phyloP scores from a whole-genome alignment of 345 rosid genomes.

The Raphanus sativus region DNA sequence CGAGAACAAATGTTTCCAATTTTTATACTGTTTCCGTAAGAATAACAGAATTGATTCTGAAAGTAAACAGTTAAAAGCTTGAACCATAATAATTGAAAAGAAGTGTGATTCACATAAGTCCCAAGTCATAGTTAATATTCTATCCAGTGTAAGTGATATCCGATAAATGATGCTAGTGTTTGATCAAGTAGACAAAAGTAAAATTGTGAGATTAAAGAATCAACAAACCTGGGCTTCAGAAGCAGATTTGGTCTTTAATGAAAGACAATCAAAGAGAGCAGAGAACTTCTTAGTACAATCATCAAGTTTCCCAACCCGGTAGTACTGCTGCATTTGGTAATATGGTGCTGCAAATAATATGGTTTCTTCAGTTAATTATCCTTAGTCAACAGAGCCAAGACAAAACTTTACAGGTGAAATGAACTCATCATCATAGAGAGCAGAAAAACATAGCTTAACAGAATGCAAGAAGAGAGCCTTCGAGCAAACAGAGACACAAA shows the following conservation, averaged over 20 bases:
- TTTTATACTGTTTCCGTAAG: not conserved
- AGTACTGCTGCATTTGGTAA: slow-evolving; percentile 87
- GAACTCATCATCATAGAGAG: not conserved
- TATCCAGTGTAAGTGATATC: not conserved
- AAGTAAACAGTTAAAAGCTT: not conserved
- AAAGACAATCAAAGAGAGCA: slow-evolving; percentile 61
- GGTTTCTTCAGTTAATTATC: slow-evolving; percentile 14
- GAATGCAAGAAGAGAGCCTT: not conserved
- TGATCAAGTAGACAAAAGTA: not conserved
- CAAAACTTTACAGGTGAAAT: not conserved
- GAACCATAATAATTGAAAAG: not conserved
- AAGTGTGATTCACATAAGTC: not conserved
- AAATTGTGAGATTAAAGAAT: slow-evolving; percentile 2
- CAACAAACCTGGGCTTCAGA: slow-evolving; percentile 60
- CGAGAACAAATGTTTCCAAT: not conserved
- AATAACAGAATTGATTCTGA: not conserved
- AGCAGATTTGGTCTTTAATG: slow-evolving; percentile 62
- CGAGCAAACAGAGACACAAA: not conserved
- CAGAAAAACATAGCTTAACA: no score
- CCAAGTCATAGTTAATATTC: not conserved
- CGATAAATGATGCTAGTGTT: not conserved
- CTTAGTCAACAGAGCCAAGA: not conserved
- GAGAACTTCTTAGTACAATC: slow-evolving; percentile 65
- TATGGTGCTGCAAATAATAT: slow-evolving; percentile 70
- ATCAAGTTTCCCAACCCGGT: slow-evolving; percentile 65